These are phyloP conservation scores for Saccharomycopsis capsularis DNA, from an alignment of 805 yeast species.

Conservation along the genomic window DNA sequence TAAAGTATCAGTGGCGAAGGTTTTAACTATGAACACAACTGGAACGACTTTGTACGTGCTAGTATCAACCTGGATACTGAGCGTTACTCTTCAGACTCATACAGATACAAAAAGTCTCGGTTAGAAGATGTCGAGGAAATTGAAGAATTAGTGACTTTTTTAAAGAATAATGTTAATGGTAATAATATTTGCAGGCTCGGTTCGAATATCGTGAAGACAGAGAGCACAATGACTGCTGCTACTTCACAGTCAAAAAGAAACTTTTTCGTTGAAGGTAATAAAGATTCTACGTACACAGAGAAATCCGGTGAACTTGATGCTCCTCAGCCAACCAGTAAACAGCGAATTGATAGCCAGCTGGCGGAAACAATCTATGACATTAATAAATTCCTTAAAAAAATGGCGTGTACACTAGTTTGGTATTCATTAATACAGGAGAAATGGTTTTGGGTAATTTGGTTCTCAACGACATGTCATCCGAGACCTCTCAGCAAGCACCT, in stretches of 20 bases:
- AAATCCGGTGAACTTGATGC: neutral
- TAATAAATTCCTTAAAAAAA: conserved; percentile 17
- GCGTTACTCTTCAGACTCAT: conserved; percentile 1
- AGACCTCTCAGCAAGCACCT: conserved; percentile 12
- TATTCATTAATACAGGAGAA: conserved; percentile 17
- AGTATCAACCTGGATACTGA: conserved; percentile 18
- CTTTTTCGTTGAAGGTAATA: conserved; percentile 5
- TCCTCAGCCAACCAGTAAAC: neutral
- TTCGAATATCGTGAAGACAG: no score
- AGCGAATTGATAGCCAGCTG: conserved; percentile 4
- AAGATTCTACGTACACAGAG: conserved; percentile 1
- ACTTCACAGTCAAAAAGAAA: neutral
- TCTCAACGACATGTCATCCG: neutral
- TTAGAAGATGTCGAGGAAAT: conserved; percentile 15
- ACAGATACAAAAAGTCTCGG: conserved; percentile 1
- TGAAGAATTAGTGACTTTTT: conserved; percentile 11
- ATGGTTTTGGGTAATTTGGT: conserved; percentile 19
- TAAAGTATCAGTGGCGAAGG: conserved; percentile 12
- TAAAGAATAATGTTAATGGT: no score
- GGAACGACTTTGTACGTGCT: conserved; percentile 18
- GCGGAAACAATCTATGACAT: conserved; percentile 21
- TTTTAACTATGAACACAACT: conserved; percentile 12
- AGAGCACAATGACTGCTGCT: no score
- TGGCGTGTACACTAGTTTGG: conserved; percentile 21
- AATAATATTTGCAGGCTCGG: no score